phyloP scores from a whole-genome alignment of 257 asterid species.

The Salvia rosmarinus region DNA sequence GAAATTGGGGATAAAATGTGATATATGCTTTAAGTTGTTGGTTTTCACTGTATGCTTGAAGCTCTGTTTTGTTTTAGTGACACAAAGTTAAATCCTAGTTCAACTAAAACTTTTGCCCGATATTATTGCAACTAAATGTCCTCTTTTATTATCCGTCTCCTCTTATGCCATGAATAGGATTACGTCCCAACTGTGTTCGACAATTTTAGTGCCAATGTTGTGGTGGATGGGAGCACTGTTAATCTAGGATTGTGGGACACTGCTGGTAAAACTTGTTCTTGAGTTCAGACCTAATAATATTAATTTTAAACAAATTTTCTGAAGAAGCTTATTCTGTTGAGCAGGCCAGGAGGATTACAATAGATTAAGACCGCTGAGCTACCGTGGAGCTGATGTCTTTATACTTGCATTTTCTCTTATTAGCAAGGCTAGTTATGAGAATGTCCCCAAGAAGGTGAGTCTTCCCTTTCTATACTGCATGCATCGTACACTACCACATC shows the following conservation, averaged over 20 bases:
- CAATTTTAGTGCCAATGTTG: slow-evolving; percentile 88
- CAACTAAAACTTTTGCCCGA: background rate
- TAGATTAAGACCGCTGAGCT: slow-evolving; percentile 84
- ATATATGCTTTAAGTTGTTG: background rate
- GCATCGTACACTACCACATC: background rate
- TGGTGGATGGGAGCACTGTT: slow-evolving; percentile 84
- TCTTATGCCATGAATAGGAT: slow-evolving; percentile 49
- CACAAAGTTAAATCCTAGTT: background rate
- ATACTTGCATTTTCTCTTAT: slow-evolving; percentile 89
- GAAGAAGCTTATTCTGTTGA: slow-evolving; percentile 25
- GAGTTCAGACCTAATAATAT: background rate
- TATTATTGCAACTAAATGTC: slow-evolving; percentile 7
- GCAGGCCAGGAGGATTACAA: slow-evolving; percentile 94
- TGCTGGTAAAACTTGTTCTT: slow-evolving; percentile 57
- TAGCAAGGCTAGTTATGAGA: slow-evolving; percentile 91
- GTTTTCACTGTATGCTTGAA: background rate
- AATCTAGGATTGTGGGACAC: slow-evolving; percentile 90
- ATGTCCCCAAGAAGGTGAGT: slow-evolving; percentile 70
- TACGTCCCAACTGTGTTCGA: slow-evolving; percentile 93
- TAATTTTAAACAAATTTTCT: slow-evolving; percentile 21
- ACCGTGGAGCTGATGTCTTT: slow-evolving; percentile 95
- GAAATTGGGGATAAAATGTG: background rate
- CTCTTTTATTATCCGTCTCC: background rate
- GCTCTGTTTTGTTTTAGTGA: background rate
- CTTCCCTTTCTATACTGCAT: background rate